A percentile compares a stretch with the other conserved stretches of the same genome.
These are phyloP conservation scores for Helicocarpus griseus DNA, from an alignment of 2,329 filamentous ascomycete genomes.

Conservation along the genomic window DNA sequence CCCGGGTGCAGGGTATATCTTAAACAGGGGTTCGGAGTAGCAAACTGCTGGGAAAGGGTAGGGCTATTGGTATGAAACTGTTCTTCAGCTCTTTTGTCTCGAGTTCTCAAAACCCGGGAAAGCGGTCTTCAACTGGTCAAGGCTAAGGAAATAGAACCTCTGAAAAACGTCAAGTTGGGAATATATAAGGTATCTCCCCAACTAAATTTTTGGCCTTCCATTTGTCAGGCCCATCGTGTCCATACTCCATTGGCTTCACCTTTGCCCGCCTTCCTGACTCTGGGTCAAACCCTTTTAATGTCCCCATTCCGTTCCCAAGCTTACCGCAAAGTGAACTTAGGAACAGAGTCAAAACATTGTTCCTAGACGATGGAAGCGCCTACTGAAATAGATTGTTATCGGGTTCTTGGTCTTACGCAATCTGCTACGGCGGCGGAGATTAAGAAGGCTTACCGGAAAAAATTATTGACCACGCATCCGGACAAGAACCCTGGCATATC, in stretches of 20 bases:
- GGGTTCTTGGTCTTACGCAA: slow-evolving; percentile 8
- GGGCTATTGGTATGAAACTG: background rate
- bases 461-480: slow-evolving; percentile 8
- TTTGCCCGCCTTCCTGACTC: background rate
- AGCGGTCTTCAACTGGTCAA: background rate
- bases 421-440: slow-evolving; percentile 8
- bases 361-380: background rate
- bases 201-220: background rate
- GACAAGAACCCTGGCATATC: slow-evolving; percentile 9
- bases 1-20: background rate
- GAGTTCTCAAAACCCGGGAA: background rate
- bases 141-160: background rate
- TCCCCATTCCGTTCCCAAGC: slow-evolving; percentile 2
- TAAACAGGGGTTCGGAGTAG: background rate
- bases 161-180: background rate
- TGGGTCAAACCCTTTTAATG: background rate
- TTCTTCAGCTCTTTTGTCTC: background rate
- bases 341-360: background rate
- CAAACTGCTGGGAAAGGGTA: background rate
- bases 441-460: slow-evolving; percentile 9
- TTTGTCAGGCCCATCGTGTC: background rate
- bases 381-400: slow-evolving; percentile 8
- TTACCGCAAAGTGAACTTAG: background rate
- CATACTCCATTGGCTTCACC: background rate
- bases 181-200: background rate